phyloP scores from a whole-genome alignment of 495 filamentous ascomycete genomes.

The Trichoderma asperelloides region DNA sequence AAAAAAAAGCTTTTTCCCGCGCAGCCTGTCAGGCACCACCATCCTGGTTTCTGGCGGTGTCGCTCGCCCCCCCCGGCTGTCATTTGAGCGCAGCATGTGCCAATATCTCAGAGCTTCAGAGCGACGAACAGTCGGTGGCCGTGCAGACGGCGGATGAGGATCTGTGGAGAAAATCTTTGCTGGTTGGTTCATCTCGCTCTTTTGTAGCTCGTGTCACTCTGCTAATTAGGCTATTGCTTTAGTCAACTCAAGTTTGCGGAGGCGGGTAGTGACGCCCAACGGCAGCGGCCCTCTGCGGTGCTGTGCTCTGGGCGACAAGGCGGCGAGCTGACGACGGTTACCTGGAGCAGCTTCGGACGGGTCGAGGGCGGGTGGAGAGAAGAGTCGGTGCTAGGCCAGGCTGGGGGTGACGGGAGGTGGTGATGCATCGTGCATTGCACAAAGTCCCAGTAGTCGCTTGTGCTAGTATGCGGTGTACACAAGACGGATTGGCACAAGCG shows the following conservation, averaged over 20 bases:
- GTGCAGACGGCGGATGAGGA: background rate
- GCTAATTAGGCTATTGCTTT: background rate
- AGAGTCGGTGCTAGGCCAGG: background rate
- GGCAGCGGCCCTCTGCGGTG: background rate
- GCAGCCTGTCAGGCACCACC: background rate
- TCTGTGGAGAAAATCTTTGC: background rate
- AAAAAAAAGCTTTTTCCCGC: background rate
- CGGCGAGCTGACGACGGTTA: background rate
- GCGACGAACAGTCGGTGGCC: background rate
- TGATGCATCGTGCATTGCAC: conserved; percentile 1
- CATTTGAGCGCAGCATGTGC: background rate
- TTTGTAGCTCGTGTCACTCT: background rate
- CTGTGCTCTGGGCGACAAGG: background rate
- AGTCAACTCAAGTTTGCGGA: background rate
- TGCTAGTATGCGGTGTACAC: background rate
- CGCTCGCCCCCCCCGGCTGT: background rate
- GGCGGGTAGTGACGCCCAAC: background rate
- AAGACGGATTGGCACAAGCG: background rate
- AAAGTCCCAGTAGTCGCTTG: background rate
- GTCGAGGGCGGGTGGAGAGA: background rate
- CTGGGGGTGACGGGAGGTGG: background rate
- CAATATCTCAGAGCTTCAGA: background rate
- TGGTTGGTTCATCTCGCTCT: background rate
- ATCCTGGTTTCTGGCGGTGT: conserved; percentile 3
- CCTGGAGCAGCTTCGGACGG: background rate